phyloP scores from a whole-genome alignment of 495 filamentous ascomycete genomes.

The Antarctomyces pellizariae region DNA sequence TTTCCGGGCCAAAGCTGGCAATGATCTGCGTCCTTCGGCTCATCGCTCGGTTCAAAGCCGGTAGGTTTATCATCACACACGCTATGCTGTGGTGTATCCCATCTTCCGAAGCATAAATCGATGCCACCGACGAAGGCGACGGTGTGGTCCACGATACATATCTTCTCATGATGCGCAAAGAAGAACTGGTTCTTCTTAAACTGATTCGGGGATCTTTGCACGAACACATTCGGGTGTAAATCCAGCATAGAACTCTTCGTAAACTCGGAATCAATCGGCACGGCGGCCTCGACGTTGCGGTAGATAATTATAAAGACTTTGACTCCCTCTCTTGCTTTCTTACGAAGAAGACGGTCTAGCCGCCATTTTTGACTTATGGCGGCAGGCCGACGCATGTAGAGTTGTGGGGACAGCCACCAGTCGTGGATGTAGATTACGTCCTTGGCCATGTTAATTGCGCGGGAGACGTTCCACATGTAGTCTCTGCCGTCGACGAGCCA shows the following conservation, averaged over 20 bases:
- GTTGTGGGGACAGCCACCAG: slow-evolving; percentile 94
- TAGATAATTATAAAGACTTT: slow-evolving; percentile 99
- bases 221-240: slow-evolving; percentile 85
- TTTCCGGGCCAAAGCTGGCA: slow-evolving; percentile 97
- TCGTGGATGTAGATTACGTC: slow-evolving; percentile 99
- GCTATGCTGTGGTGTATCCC: slow-evolving; percentile 86
- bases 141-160: slow-evolving; percentile 87
- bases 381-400: slow-evolving; percentile 87
- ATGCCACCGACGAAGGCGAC: slow-evolving; percentile 92
- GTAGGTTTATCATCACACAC: slow-evolving; percentile 86
- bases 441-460: slow-evolving; percentile 90
- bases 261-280: slow-evolving; percentile 97
- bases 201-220: slow-evolving; percentile 89
- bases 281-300: slow-evolving; percentile 90
- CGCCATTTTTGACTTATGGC: slow-evolving; percentile 98
- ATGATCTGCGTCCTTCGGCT: slow-evolving; percentile 76
- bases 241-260: slow-evolving; percentile 95
- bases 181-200: slow-evolving; percentile 99
- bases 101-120: slow-evolving; percentile 91
- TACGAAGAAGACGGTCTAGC: slow-evolving; percentile 79
- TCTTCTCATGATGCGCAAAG: slow-evolving; percentile 96
- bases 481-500: slow-evolving; percentile 95
- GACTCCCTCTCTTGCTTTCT: slow-evolving; percentile 82
- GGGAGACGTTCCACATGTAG: slow-evolving; percentile 97
- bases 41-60: slow-evolving; percentile 58